Evolutionary conservation across 257 asterid genomes (phyloP), one percentile per base, ranked within the genome.

Genomic region (Salvia splendens): DNA sequence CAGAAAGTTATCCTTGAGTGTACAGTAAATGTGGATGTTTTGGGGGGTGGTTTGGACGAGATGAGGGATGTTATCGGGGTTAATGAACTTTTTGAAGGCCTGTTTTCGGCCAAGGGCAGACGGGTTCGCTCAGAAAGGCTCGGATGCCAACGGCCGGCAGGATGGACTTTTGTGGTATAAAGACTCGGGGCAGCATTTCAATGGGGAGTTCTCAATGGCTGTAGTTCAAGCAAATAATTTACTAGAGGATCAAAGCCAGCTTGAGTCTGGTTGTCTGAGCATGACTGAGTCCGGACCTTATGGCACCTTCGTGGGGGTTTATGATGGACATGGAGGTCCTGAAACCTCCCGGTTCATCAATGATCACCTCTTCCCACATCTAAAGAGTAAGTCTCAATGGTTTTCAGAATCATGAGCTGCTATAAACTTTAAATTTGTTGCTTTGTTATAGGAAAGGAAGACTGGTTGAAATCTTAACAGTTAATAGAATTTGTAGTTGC

Each of bases 251-350:
- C 97, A 90, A 78, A 78, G 96, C 70, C 97, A 86, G 70, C 89
- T 90, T 12, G 97, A 90, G 73, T 90, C 97, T 54, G 97, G 96
- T 70, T 77, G 77, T 70, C 73, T 84, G 55, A 81, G 89, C 79
- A 63, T 67, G 14, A 75, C 66, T 61, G 89, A 84, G 58, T 74
- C 81, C 5, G 89, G 89, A 14, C 97, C 85, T 0, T 84, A 80
- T 64, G 97, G 97, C 67, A 86, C 96, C 11, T 88, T 90, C 71
- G 92, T 90, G 51, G 97, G 97, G 78, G 76, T 90, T 75, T 88
- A 88, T 66, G 97, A 90, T 72, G 97, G 97, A 15, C 97, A 90
- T 76, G 96, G 97, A 30, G 97, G 97, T 20, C 96, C 95, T 0
- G 92, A 88, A 70, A 78, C 95, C 67, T 85, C 97, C 54, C 83